Evolutionary conservation across 1,284 basidiomycete species (phyloP), one percentile per base, ranked within the genome.

Genomic region (Peniophora sp.): DNA sequence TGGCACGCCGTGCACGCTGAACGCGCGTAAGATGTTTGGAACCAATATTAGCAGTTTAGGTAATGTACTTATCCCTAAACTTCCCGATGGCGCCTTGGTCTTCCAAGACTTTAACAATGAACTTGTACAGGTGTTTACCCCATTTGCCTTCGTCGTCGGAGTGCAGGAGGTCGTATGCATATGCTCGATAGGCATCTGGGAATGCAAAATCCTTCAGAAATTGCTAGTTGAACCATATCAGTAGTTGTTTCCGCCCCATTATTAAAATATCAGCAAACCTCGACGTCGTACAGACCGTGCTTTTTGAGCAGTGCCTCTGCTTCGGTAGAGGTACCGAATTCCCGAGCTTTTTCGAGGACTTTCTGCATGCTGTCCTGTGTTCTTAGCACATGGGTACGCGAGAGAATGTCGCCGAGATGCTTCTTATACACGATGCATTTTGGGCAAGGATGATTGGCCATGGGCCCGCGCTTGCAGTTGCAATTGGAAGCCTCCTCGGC

Each of bases 401-500:
- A 32, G 6, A 32, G 27, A 12, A 32, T 32, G 27, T 32, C 27
- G 27, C 27, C 27, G 12, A 32, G 27, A 32, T 32, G 27, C 27
- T 60, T 39, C 52, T 65, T 63, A 17, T 55, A 50, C 14, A 64
- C 64, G 11, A 61, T 50, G 41, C 61, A 62, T 44, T 51, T 56
- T 1, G 63, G 60, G 46, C 65, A 67, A 34, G 65, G 65, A 53
- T 56, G 50, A 39, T 59, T 61, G 20, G 58, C 61, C 16, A 11
- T 52, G 23, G 57, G 56, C 27, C 54, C 58, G 17, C 54, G 59
- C 50, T 58, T 61, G 3, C 52, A 58, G 38, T 58, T 59, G 20
- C 60, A 62, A 27, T 59, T 57, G 2, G 56, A 23, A 14, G 57
- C 59, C 52, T 66, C 64, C 51, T 67, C 64, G 19, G 55, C 62